Base-by-base conservation (phyloP, 2,329 filamentous ascomycete species). In the Lachnum nothofagi region DNA sequence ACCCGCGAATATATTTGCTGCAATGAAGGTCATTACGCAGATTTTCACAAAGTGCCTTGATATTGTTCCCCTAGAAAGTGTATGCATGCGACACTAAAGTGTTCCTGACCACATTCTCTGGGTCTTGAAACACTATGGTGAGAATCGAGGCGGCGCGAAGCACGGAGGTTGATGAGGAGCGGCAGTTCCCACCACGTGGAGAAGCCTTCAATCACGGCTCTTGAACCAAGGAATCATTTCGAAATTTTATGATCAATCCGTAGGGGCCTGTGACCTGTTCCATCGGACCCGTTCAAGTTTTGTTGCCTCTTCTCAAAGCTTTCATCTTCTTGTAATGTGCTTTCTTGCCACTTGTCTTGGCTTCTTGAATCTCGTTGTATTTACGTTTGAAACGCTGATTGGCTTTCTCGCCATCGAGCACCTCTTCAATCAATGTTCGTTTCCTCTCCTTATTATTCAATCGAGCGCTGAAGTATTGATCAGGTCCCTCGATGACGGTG, bases 371-470 rank as follows among this genome's bases (percentile, higher is more conserved):
- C 49, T 91, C 84, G 48, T 80, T 77, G 68, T 95, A 97, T 69
- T 95, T 96, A 63, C 76, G 79, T 74, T 87, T 89, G 72, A 96
- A 93, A 60, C 87, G 86, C 51, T 77, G 76, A 38, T 74, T 83
- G 51, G 78, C 68, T 44, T 79, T 73, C 66, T 89, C 84, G 37
- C 77, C 72, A 20, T 82, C 79, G 59, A 96, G 73, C 3, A 93
- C 79, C 65, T 96, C 90, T 55, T 95, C 88, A 1, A 93, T 80
- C 48, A 98, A 82, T 0, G 86, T 96, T 61, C 79, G 79, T 72
- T 94, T 94, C 58, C 88, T 80, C 60, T 97, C 88, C 70, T 88
- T 94, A 67, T 90, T 91, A 48, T 84, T 82, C 53, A 97, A 76
- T 48, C 91, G 82, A 17, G 82, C 79, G 63, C 79, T 91, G 72